Base-by-base conservation (phyloP, 1,284 basidiomycete species). In the Cryptococcus hybrid region DNA sequence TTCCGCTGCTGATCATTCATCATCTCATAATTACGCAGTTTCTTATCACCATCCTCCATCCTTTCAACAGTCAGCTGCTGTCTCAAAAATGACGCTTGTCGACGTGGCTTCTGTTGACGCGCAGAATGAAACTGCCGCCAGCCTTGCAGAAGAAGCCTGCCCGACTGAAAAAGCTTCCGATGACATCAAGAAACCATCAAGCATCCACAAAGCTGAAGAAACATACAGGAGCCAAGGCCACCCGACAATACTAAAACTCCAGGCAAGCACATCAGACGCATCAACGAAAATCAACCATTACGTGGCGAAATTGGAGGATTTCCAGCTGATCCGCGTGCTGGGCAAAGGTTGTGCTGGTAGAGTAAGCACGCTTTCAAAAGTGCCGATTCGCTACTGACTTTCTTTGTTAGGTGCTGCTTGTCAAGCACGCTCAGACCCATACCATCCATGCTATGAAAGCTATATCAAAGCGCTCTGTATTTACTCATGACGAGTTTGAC, bases 261-360 rank as follows among this genome's bases (percentile, higher is more conserved):
- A 18, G 7, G 18, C 48, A 13, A 50, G 34, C 34, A 24, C 37
- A 12, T 47, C 46, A 9, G 46, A 50, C 13, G n/a, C 48, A 15
- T 50, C 48, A 0, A 35, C n/a, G 13, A 47, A 30, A 18, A 18
- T 18, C 34, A 50, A 50, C n/a, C 35, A 34, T 7, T 40, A 45
- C 24, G 47, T 56, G 37, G 88, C 89, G 37, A 80, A 81, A 47
- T 83, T 98, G 59, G 85, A 92, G 66, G 93, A 97, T 78, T 97
- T 97, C 75, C 91, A 97, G 79, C 90, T 97, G 84, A 88, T 96
- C 82, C 84, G 92, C 30, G 94, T 97, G 15, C 81, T 98, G 6
- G 94, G 94, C 12, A 96, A 94, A 79, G 95, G 94, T 1, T 97
- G 93, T 70, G 93, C 94, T 2, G 94, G 93, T 51, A 94, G 96